A percentile compares a stretch with the other conserved stretches of the same genome.
These are phyloP conservation scores for Aurinia saxatilis DNA, from an alignment of 345 rosid species.

Conservation along the genomic window DNA sequence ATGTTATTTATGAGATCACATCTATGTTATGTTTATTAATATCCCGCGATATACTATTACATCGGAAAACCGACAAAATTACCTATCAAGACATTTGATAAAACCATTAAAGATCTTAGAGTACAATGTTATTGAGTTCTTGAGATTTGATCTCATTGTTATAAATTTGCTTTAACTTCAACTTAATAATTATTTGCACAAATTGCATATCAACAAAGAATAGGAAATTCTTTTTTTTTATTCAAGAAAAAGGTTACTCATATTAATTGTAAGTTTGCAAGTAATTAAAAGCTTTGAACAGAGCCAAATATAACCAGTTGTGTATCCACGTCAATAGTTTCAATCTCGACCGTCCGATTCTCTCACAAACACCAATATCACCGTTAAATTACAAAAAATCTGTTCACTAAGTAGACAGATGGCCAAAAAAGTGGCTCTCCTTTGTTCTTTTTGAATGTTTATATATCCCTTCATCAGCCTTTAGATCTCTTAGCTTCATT, in stretches of 20 bases:
- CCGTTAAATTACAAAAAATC: background rate
- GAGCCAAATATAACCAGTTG: constrained; percentile 2
- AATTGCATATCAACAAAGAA: background rate
- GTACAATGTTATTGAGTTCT: background rate
- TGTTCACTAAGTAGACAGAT: background rate
- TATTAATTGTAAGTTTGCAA: constrained; percentile 1
- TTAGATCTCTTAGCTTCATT: background rate
- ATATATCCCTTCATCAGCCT: background rate
- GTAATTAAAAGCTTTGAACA: constrained; percentile 14
- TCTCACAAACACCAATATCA: background rate
- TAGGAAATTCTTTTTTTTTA: background rate
- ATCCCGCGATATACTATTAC: too few relatives aligned
- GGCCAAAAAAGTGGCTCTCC: background rate
- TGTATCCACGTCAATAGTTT: constrained; percentile 16
- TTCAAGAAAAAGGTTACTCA: background rate
- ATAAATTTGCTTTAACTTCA: background rate
- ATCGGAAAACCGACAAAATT: too few relatives aligned
- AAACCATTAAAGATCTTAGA: background rate
- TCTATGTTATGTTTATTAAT: too few relatives aligned
- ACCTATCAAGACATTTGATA: too few relatives aligned
- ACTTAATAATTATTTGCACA: background rate
- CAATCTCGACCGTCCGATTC: constrained; percentile 15
- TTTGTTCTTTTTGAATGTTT: background rate
- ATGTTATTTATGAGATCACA: too few relatives aligned
- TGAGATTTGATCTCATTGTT: background rate